Base-by-base conservation (phyloP, 371 early-diverging fungal species). In the Rhizopus delemar region DNA sequence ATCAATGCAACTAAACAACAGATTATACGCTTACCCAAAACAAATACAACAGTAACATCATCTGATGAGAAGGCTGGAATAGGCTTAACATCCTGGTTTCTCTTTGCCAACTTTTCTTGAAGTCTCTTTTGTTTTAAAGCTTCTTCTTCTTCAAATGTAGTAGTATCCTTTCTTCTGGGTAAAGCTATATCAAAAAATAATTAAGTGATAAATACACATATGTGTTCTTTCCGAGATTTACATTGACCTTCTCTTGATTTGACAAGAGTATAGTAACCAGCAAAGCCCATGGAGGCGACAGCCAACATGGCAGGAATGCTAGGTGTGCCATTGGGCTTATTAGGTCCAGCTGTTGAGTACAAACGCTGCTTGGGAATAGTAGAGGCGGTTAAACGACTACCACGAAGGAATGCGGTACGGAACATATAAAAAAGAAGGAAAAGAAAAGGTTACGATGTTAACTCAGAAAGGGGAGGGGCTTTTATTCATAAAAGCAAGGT, bases 41-140 rank as follows among this genome's bases (percentile, higher is more conserved):
- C 88, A 66, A 90, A 90, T 32, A 88, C 80, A 52, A 91, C 87
- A 12, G 87, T 87, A 13, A 79, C 76, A 22, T 81, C 75, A 38
- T 77, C 67, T 29, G 66, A 41, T 29, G 73, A 69, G 36, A 77
- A 77, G 29, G 74, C 70, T 12, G 77, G 74, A 7, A 68, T 48
- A 54, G 68, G 64, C 59, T 62, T 63, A 15, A 35, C 8, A 8
- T 51, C 45, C 46, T 59, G 45, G 51, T 68, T 61, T 32, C 53
- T 59, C 48, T 53, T 62, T 35, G 57, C 64, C 15, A 57, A 43
- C 33, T 35, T 49, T 43, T 63, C 68, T 36, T 41, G 59, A 22
- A 58, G 41, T 53, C 48, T 49, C 50, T 63, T 62, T 53, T 54
- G 55, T 51, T 61, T 59, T 28, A 56, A 41, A n/a, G 65, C 61